These are phyloP conservation scores for Rubroshorea leprosula DNA, from an alignment of 345 rosid genomes.

Conservation along the genomic window DNA sequence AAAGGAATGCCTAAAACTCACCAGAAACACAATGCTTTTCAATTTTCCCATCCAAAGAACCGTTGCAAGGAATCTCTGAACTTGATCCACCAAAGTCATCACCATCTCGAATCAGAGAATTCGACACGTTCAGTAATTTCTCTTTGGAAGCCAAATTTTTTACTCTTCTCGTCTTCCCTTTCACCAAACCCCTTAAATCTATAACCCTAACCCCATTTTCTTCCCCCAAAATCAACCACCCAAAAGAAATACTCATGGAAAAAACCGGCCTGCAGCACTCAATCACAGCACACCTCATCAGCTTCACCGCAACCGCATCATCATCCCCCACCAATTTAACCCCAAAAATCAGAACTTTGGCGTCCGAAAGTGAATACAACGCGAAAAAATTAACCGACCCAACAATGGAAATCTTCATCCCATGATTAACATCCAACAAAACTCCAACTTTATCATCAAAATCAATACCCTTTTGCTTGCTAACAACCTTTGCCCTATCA, in stretches of 20 bases:
- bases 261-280: conserved; percentile 62
- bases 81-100: conserved; percentile 10
- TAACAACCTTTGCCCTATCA: conserved; percentile 39
- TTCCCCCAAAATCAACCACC: conserved; percentile 66
- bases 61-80: conserved; percentile 29
- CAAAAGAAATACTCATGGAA: conserved; percentile 49
- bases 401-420: conserved; percentile 49
- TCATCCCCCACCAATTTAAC: conserved; percentile 31
- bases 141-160: conserved; percentile 26
- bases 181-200: conserved; percentile 51
- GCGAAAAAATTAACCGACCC: conserved; percentile 71
- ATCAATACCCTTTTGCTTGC: conserved; percentile 56
- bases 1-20: conserved; percentile 20
- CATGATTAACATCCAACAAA: conserved; percentile 48
- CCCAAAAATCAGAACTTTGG: conserved; percentile 55
- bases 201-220: conserved; percentile 62
- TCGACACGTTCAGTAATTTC: conserved; percentile 28
- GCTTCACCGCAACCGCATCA: conserved; percentile 38
- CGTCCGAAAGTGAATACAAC: conserved; percentile 51
- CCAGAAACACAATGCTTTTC: conserved; percentile 45
- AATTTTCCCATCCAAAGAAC: conserved; percentile 33
- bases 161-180: conserved; percentile 41
- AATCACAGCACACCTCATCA: conserved; percentile 69
- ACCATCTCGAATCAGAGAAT: conserved; percentile 33
- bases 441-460: conserved; percentile 54